Conservation (phyloP, 2,329 filamentous ascomycete genomes). For the Biscogniauxia sp. region DNA sequence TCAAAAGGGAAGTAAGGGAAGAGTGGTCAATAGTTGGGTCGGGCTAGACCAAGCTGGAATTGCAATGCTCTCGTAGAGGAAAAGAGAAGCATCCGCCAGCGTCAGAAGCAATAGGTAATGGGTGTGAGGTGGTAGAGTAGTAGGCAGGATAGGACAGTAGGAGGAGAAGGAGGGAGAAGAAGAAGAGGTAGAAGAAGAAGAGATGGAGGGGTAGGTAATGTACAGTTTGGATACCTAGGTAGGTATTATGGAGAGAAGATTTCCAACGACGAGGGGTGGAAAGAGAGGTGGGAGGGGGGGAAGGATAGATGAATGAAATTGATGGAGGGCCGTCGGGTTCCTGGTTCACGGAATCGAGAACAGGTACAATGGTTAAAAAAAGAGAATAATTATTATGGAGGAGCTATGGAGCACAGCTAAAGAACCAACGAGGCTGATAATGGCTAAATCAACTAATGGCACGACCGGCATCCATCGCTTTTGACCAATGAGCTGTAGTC, state of each 20-base stretch:
- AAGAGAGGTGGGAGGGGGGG: background rate
- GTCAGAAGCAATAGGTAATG: background rate
- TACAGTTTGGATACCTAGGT: background rate
- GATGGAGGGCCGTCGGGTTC: background rate
- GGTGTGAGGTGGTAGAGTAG: background rate
- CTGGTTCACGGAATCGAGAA: background rate
- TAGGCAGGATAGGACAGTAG: too few relatives aligned
- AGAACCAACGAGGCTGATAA: background rate
- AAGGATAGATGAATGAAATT: conserved; percentile 12
- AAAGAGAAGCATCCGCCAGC: background rate
- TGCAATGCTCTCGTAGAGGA: background rate
- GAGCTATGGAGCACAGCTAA: background rate
- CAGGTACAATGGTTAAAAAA: background rate
- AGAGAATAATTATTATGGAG: background rate
- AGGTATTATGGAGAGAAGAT: background rate
- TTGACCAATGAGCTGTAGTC: background rate
- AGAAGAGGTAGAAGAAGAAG: background rate
- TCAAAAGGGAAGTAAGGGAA: background rate
- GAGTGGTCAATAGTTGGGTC: background rate
- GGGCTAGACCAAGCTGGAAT: background rate
- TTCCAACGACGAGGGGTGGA: background rate
- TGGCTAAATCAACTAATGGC: background rate
- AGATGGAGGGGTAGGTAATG: background rate
- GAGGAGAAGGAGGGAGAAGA: background rate
- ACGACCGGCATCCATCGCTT: background rate